phyloP scores from a whole-genome alignment of 192 early-diverging fungal genomes.

The Ambispora gerdemannii region DNA sequence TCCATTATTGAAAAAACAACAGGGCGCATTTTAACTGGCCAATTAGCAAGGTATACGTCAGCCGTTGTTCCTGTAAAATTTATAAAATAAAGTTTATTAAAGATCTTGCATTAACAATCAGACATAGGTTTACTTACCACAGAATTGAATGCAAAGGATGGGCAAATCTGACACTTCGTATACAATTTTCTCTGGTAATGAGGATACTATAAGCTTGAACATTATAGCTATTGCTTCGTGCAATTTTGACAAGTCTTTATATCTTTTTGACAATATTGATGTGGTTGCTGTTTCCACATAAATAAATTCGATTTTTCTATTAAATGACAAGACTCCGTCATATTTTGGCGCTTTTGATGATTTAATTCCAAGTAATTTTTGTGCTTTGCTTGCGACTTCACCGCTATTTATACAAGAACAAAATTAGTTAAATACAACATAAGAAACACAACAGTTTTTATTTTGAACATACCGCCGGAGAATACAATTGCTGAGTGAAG shows the following conservation, averaged over 20 bases:
- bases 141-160: constrained; percentile 22
- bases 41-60: constrained; percentile 23
- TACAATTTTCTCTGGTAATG: constrained; percentile 18
- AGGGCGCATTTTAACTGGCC: constrained; percentile 11
- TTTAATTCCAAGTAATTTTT: constrained; percentile 18
- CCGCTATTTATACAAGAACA: constrained; percentile 20
- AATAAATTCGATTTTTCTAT: constrained; percentile 23
- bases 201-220: too few relatives aligned
- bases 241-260: too few relatives aligned
- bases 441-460: constrained; percentile 21
- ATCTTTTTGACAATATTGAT: constrained; percentile 17
- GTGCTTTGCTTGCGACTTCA: constrained; percentile 20
- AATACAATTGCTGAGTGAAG: constrained; percentile 20
- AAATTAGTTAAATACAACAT: constrained; percentile 21
- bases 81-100: constrained; percentile 17
- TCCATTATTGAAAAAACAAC: constrained; percentile 25
- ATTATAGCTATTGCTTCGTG: too few relatives aligned
- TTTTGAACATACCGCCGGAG: constrained; percentile 11
- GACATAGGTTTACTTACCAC: constrained; percentile 4
- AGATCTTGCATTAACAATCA: constrained; percentile 22
- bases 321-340: constrained; percentile 20
- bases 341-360: constrained; percentile 19
- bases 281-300: constrained; percentile 22
- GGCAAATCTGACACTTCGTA: constrained; percentile 17
- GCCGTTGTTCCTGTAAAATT: constrained; percentile 23